Evolutionary conservation across 495 filamentous ascomycete species (phyloP).

Genomic region (Aspergillus panamensis): DNA sequence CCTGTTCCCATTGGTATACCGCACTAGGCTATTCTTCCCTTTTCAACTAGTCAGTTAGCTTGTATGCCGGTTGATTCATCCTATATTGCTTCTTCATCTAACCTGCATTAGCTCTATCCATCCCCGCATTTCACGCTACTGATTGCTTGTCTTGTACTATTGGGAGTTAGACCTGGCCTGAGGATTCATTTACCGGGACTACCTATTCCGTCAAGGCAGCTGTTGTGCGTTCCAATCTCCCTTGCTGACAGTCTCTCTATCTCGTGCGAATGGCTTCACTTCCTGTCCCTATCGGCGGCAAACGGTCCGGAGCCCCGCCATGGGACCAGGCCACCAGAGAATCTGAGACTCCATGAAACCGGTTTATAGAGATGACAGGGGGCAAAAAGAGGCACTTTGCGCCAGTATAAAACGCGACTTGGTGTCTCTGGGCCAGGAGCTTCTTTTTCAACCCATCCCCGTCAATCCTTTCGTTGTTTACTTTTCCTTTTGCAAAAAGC

Average conservation of each 20-base stretch:
- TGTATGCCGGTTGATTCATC: neutral
- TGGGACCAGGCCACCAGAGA: neutral
- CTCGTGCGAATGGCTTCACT: slow-evolving; percentile 5
- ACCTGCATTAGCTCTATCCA: neutral
- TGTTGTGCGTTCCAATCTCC: neutral
- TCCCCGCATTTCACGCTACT: slow-evolving; percentile 3
- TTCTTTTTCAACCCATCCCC: neutral
- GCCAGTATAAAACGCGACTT: slow-evolving; percentile 8
- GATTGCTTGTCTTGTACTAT: too few species aligned
- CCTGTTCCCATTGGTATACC: neutral
- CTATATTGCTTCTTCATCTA: slow-evolving; percentile 11
- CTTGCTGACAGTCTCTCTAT: neutral
- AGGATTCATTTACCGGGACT: slow-evolving; percentile 3
- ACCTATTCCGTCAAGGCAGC: slow-evolving; percentile 19
- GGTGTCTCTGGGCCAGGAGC: neutral
- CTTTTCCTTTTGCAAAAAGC: neutral
- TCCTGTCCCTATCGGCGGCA: neutral
- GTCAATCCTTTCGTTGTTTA: neutral
- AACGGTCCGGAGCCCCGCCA: slow-evolving; percentile 17
- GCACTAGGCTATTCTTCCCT: slow-evolving; percentile 5
- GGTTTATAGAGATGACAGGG: neutral
- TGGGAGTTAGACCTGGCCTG: too few species aligned
- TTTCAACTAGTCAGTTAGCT: neutral
- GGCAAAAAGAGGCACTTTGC: neutral
- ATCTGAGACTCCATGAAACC: neutral